phyloP scores from a whole-genome alignment of 768 basidiomycete genomes.

The Tricholoma bakamatsutake region DNA sequence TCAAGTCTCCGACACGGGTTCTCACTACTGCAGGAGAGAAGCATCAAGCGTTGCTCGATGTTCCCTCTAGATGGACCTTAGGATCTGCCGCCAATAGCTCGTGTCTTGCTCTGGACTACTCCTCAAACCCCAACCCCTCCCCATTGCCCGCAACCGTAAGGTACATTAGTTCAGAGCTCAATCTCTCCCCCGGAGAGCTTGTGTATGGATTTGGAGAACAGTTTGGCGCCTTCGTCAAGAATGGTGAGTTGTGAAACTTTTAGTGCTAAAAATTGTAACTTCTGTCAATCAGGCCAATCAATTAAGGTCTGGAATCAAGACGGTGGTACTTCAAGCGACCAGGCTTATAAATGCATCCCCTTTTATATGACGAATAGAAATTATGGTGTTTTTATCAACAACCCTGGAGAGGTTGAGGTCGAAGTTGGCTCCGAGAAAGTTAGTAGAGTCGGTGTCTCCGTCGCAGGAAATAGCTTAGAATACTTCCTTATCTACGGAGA shows the following conservation, averaged over 20 bases:
- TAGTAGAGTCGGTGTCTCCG: slow-evolving; percentile 56
- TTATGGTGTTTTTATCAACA: slow-evolving; percentile 74
- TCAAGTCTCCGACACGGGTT: slow-evolving; percentile 42
- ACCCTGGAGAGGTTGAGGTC: slow-evolving; percentile 71
- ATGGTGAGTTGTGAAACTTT: slow-evolving; percentile 39
- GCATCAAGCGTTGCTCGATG: slow-evolving; percentile 51
- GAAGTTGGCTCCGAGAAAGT: slow-evolving; percentile 68
- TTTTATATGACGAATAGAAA: slow-evolving; percentile 67
- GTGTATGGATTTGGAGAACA: slow-evolving; percentile 74
- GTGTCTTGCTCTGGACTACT: slow-evolving; percentile 49
- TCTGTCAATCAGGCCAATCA: slow-evolving; percentile 36
- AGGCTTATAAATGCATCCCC: slow-evolving; percentile 62
- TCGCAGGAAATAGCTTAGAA: slow-evolving; percentile 58
- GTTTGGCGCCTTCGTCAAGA: slow-evolving; percentile 71
- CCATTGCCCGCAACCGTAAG: slow-evolving; percentile 36
- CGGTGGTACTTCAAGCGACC: slow-evolving; percentile 66
- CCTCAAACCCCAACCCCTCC: slow-evolving; percentile 49
- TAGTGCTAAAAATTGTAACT: slow-evolving; percentile 8
- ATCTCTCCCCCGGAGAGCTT: slow-evolving; percentile 62
- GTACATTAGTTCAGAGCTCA: slow-evolving; percentile 55
- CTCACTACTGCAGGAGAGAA: slow-evolving; percentile 48
- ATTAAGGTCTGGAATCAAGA: slow-evolving; percentile 71
- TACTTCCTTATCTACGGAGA: slow-evolving; percentile 70
- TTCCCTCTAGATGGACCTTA: slow-evolving; percentile 49
- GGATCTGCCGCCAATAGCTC: slow-evolving; percentile 48